Evolutionary conservation across 2,329 filamentous ascomycete species (phyloP).

Genomic region (Talaromyces amestolkiae): DNA sequence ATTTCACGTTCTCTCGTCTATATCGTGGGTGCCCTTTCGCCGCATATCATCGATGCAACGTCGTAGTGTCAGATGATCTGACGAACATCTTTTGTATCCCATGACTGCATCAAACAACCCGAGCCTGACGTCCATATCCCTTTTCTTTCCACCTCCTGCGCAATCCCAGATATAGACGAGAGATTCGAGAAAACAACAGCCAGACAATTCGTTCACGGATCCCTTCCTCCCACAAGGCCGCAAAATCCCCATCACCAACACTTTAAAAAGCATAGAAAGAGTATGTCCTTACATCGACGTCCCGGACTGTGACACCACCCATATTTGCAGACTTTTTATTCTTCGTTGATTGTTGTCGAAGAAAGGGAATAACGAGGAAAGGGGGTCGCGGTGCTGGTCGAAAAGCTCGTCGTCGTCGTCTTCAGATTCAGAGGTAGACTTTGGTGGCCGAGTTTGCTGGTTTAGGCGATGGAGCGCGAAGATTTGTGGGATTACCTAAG

Average conservation of each 20-base stretch:
- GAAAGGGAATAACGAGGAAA: constrained; percentile 27
- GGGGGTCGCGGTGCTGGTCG: constrained; percentile 34
- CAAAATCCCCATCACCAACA: not conserved
- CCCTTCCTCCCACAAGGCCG: not conserved
- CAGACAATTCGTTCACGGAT: not conserved
- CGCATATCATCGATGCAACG: not conserved
- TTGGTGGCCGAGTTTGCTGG: constrained; percentile 14
- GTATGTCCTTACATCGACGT: constrained; percentile 57
- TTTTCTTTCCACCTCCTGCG: not conserved
- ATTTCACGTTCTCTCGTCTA: constrained; percentile 7
- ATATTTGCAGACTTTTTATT: constrained; percentile 53
- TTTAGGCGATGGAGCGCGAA: constrained; percentile 28
- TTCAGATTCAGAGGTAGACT: constrained; percentile 12
- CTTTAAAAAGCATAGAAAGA: constrained; percentile 24
- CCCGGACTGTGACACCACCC: constrained; percentile 66
- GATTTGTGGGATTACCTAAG: constrained; percentile 22
- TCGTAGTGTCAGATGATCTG: not conserved
- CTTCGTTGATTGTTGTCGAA: constrained; percentile 23
- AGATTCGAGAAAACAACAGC: not conserved
- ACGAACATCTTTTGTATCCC: not conserved
- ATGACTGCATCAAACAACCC: not conserved
- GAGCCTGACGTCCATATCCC: not conserved
- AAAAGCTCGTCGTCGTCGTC: constrained; percentile 35
- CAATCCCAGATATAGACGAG: constrained; percentile 5
- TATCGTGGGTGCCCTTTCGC: constrained; percentile 21